These are phyloP conservation scores for Pseudohyphozyma bogoriensis DNA, from an alignment of 768 basidiomycete species.

Conservation along the genomic window DNA sequence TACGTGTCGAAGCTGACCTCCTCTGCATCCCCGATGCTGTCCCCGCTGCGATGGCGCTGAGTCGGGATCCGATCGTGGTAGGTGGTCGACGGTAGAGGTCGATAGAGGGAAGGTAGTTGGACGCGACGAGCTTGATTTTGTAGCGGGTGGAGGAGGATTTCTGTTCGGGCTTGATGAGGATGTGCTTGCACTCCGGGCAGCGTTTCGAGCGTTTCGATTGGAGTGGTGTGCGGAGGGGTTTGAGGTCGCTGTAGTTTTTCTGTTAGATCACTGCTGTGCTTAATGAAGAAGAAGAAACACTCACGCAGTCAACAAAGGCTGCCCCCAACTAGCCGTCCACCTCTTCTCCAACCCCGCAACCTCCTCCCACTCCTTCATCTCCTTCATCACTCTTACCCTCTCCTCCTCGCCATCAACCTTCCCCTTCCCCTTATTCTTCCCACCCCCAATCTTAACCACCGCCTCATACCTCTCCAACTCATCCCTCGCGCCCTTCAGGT, in stretches of 20 bases:
- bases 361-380: slow-evolving; percentile 43
- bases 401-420: slow-evolving; percentile 41
- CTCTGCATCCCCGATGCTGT: slow-evolving; percentile 20
- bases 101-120: slow-evolving; percentile 85
- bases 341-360: slow-evolving; percentile 65
- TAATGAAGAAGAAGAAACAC: slow-evolving; percentile 30
- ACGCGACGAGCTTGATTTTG: slow-evolving; percentile 95
- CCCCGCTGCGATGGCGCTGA: slow-evolving; percentile 23
- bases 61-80: slow-evolving; percentile 14
- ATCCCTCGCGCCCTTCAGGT: slow-evolving; percentile 30
- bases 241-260: slow-evolving; percentile 65
- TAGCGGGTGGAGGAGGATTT: slow-evolving; percentile 88
- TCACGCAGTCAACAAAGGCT: slow-evolving; percentile 56
- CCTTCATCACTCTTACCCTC: slow-evolving; percentile 58
- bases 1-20: too few relatives aligned
- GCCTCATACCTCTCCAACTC: slow-evolving; percentile 33
- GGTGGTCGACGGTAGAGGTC: slow-evolving; percentile 48
- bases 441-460: background rate
- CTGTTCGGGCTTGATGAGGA: slow-evolving; percentile 95
- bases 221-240: slow-evolving; percentile 80
- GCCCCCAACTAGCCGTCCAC: slow-evolving; percentile 71
- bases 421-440: slow-evolving; percentile 3
- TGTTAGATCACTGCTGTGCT: too few relatives aligned
- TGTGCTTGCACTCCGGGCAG: slow-evolving; percentile 86
- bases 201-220: slow-evolving; percentile 92